Conservation (phyloP, 1,284 basidiomycete species). For the Coniophora puteana region DNA sequence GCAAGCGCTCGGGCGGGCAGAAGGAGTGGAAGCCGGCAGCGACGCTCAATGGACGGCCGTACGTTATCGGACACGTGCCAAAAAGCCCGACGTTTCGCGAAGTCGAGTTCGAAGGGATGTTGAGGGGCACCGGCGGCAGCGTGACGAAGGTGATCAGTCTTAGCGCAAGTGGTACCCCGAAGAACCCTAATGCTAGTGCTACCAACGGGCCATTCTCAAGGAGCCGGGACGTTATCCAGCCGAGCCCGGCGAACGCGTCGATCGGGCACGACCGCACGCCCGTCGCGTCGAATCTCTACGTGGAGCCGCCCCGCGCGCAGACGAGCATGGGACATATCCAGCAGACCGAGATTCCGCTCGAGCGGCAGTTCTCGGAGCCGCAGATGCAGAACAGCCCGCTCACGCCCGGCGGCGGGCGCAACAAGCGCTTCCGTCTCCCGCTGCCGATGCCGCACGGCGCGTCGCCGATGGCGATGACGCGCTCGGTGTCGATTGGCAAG, state of each 20-base stretch:
- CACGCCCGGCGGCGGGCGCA: constrained; percentile 23
- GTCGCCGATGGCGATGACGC: too few species aligned
- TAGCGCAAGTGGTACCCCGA: constrained; percentile 17
- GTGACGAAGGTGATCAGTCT: constrained; percentile 63
- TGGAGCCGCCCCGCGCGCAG: constrained; percentile 12
- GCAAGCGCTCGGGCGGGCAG: constrained; percentile 26
- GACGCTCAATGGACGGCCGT: constrained; percentile 76
- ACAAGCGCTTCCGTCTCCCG: constrained; percentile 52
- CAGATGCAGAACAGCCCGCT: too few species aligned
- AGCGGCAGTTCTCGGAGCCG: constrained; percentile 25
- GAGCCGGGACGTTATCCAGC: constrained; percentile 19
- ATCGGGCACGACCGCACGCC: too few species aligned
- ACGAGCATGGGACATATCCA: too few species aligned
- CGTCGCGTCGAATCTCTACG: constrained; percentile 17
- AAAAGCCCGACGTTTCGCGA: constrained; percentile 59
- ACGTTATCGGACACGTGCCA: constrained; percentile 66
- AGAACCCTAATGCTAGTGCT: constrained; percentile 15
- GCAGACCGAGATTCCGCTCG: constrained; percentile 10
- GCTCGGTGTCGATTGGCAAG: too few species aligned
- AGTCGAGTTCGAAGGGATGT: constrained; percentile 76
- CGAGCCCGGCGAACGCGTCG: neutral
- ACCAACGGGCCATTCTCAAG: constrained; percentile 17
- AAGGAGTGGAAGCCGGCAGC: constrained; percentile 72
- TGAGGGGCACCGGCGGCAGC: constrained; percentile 45
- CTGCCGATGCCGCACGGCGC: constrained; percentile 45